phyloP scores from a whole-genome alignment of 2,329 filamentous ascomycete genomes.

The Emydomyces testavorans region DNA sequence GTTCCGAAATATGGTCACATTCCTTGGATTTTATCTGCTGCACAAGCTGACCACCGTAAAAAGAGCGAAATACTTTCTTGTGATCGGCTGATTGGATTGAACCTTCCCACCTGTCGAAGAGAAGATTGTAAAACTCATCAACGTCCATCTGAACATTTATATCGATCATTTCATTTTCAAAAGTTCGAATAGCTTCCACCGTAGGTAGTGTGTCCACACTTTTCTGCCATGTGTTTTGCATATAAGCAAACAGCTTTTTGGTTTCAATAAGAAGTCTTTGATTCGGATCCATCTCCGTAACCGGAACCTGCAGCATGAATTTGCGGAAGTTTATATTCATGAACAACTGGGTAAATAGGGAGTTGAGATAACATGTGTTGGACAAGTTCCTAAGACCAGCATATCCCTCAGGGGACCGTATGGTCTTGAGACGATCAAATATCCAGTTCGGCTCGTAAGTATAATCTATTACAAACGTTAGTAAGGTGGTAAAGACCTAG shows the following conservation, averaged over 20 bases:
- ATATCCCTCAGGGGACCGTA: constrained; percentile 70
- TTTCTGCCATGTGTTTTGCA: constrained; percentile 71
- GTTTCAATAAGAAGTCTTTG: constrained; percentile 66
- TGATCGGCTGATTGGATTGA: constrained; percentile 58
- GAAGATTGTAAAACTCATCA: constrained; percentile 89
- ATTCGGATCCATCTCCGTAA: constrained; percentile 44
- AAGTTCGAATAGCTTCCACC: constrained; percentile 65
- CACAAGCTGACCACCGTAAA: constrained; percentile 84
- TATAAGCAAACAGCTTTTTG: constrained; percentile 66
- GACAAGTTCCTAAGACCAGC: constrained; percentile 84
- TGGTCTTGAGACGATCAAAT: constrained; percentile 54
- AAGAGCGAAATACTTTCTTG: constrained; percentile 63
- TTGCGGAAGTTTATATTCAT: constrained; percentile 84
- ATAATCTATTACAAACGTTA: constrained; percentile 39
- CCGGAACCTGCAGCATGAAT: constrained; percentile 61
- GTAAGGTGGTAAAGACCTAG: constrained; percentile 19
- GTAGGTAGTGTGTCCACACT: constrained; percentile 62
- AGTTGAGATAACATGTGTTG: constrained; percentile 96
- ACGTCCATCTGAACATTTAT: constrained; percentile 92
- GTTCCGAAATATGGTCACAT: constrained; percentile 84
- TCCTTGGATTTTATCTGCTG: constrained; percentile 94
- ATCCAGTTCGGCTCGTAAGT: constrained; percentile 49
- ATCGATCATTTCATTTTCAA: constrained; percentile 73
- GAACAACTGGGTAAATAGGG: constrained; percentile 83
- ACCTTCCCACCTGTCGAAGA: constrained; percentile 83